A percentile compares a stretch with the other conserved stretches of the same genome.
These are phyloP conservation scores for Sclerotinia sclerotiorum DNA, from an alignment of 2,329 filamentous ascomycete species.

Conservation along the genomic window DNA sequence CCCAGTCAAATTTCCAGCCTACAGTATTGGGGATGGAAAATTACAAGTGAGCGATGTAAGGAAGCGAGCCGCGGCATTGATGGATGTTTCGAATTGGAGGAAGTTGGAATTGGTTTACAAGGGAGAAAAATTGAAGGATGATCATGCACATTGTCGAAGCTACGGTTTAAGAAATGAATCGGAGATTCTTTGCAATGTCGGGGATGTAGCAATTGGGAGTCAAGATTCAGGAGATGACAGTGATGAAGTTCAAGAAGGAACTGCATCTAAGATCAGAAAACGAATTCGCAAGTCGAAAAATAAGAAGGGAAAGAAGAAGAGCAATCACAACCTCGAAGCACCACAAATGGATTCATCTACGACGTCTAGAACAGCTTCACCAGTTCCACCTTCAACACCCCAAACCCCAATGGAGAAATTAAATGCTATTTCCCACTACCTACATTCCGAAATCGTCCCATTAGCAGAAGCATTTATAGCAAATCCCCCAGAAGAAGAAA, in stretches of 20 bases:
- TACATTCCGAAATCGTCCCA: conserved; percentile 64
- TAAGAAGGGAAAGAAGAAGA: conserved; percentile 43
- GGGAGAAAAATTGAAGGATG: conserved; percentile 67
- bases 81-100: conserved; percentile 58
- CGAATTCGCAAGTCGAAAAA: conserved; percentile 43
- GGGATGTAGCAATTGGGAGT: conserved; percentile 50
- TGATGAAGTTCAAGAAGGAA: conserved; percentile 43
- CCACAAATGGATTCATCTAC: conserved; percentile 38
- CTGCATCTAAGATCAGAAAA: conserved; percentile 35
- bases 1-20: conserved; percentile 71
- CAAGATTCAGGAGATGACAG: conserved; percentile 48
- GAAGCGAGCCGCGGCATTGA: conserved; percentile 64
- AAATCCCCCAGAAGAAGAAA: conserved; percentile 62
- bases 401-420: conserved; percentile 60
- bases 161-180: conserved; percentile 63
- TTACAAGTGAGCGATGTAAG: conserved; percentile 65
- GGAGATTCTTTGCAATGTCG: conserved; percentile 60
- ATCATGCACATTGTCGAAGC: conserved; percentile 54
- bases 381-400: conserved; percentile 39
- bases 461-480: conserved; percentile 61
- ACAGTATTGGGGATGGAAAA: conserved; percentile 72
- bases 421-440: conserved; percentile 63
- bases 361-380: conserved; percentile 36
- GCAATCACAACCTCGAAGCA: conserved; percentile 35
- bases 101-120: conserved; percentile 72